A percentile compares a stretch with the other conserved stretches of the same genome.
Conservation (phyloP, 345 rosid genomes). For the Camelina hispida region DNA sequence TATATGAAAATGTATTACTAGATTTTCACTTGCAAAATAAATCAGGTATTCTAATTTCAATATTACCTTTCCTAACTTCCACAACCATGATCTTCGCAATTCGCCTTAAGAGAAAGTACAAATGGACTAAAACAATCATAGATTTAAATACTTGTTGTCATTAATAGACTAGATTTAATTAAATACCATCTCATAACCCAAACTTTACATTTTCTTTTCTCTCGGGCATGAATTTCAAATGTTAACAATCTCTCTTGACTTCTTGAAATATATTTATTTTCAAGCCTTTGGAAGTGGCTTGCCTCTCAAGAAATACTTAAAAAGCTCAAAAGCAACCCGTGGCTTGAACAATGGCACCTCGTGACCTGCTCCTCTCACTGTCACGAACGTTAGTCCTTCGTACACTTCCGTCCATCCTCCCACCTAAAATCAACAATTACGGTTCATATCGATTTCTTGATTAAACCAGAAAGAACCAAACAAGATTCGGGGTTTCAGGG, state of each 20-base stretch:
- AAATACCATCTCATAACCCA: conserved; percentile 31
- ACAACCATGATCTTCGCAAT: too few species aligned
- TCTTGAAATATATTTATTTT: conserved; percentile 4
- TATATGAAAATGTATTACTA: too few species aligned
- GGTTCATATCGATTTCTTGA: background rate
- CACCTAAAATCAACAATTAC: conserved; percentile 49
- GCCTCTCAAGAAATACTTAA: conserved; percentile 80
- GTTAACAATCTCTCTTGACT: conserved; percentile 10
- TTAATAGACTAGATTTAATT: conserved; percentile 26
- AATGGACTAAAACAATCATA: background rate
- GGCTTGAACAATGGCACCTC: conserved; percentile 97
- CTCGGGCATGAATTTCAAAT: conserved; percentile 27
- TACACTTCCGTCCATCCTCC: conserved; percentile 99
- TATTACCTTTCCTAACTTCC: too few species aligned
- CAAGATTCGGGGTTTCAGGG: background rate
- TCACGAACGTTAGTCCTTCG: conserved; percentile 87
- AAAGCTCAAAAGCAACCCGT: conserved; percentile 76
- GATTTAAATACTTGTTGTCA: background rate
- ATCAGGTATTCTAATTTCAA: too few species aligned
- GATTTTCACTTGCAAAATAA: too few species aligned
- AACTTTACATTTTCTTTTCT: conserved; percentile 39
- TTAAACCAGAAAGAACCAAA: background rate
- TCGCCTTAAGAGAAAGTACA: background rate
- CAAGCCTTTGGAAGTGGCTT: conserved; percentile 76
- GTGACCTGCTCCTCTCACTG: conserved; percentile 99